A percentile compares a stretch with the other conserved stretches of the same genome.
Evolutionary conservation across 768 basidiomycete genomes (phyloP).

Genomic region (Paxillus ammoniavirescens): DNA sequence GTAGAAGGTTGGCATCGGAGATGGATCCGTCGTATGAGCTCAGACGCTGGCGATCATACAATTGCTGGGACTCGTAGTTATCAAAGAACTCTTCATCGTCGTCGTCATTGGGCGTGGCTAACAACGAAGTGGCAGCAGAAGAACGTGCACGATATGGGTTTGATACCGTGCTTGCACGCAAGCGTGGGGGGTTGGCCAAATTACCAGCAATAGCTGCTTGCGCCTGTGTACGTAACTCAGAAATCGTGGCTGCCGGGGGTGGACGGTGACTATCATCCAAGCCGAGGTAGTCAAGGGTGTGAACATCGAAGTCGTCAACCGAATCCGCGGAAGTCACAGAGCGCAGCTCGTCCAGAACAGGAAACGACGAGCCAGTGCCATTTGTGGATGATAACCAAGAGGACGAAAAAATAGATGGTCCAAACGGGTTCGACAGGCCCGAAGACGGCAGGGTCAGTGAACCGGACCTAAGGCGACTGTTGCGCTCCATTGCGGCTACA

Average conservation of each 20-base stretch:
- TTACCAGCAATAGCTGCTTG: slow-evolving; percentile 88
- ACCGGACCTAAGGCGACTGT: slow-evolving; percentile 87
- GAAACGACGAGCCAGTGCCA: slow-evolving; percentile 53
- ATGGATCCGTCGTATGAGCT: slow-evolving; percentile 58
- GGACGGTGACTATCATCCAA: slow-evolving; percentile 77
- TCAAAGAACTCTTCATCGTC: slow-evolving; percentile 80
- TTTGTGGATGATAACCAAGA: slow-evolving; percentile 78
- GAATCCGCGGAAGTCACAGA: slow-evolving; percentile 80
- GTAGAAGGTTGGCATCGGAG: slow-evolving; percentile 50
- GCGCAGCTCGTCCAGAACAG: slow-evolving; percentile 76
- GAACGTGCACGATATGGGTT: slow-evolving; percentile 81
- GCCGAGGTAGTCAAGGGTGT: slow-evolving; percentile 95
- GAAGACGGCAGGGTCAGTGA: slow-evolving; percentile 85
- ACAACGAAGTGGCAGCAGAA: slow-evolving; percentile 55
- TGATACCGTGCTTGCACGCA: slow-evolving; percentile 90
- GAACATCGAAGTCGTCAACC: slow-evolving; percentile 85
- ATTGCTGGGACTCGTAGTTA: slow-evolving; percentile 42
- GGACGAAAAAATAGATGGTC: slow-evolving; percentile 85
- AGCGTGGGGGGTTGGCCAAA: slow-evolving; percentile 72
- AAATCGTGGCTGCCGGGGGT: slow-evolving; percentile 82
- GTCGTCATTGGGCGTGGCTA: slow-evolving; percentile 59
- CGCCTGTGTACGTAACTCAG: slow-evolving; percentile 85
- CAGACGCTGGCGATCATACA: slow-evolving; percentile 55
- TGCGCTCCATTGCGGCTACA: slow-evolving; percentile 49
- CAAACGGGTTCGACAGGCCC: slow-evolving; percentile 80